These are phyloP conservation scores for Theileria parva DNA, from an alignment of 169 alveolate species.

Conservation along the genomic window DNA sequence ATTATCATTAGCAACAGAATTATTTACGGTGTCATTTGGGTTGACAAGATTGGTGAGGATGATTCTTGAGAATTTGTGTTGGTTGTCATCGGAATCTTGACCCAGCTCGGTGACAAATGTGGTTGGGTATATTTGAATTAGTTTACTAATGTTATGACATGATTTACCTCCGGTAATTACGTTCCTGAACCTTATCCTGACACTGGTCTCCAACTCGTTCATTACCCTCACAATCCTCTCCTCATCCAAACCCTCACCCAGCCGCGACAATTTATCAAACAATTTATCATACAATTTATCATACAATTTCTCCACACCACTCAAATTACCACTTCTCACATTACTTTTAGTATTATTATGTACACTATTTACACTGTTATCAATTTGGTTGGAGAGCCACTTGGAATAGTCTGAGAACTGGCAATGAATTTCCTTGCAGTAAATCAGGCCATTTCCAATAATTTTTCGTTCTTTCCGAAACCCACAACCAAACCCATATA, in stretches of 20 bases:
- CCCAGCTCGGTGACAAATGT: too few species aligned
- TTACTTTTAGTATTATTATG: too few species aligned
- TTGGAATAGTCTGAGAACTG: not conserved
- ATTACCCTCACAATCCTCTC: not conserved
- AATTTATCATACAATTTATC: not conserved
- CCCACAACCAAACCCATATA: too few species aligned
- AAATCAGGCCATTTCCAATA: constrained; percentile 52
- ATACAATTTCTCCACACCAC: not conserved
- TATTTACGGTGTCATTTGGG: not conserved
- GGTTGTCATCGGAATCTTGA: too few species aligned
- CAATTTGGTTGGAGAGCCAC: not conserved
- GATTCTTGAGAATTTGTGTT: too few species aligned
- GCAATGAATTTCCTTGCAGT: constrained; percentile 34
- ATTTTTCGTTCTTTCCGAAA: constrained; percentile 9
- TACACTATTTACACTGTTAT: not conserved
- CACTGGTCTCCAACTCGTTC: not conserved
- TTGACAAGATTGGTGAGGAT: too few species aligned
- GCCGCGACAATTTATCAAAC: too few species aligned
- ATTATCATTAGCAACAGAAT: constrained; percentile 18
- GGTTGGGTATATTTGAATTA: not conserved
- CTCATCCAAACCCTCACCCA: not conserved
- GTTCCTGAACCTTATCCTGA: not conserved
- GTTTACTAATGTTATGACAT: not conserved
- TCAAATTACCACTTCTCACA: not conserved
- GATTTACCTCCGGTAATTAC: not conserved